Percentiles rank a stretch among this genome's conserved stretches.
phyloP scores from a whole-genome alignment of 192 early-diverging fungal genomes.

The Rhizoclosmatium globosum region DNA sequence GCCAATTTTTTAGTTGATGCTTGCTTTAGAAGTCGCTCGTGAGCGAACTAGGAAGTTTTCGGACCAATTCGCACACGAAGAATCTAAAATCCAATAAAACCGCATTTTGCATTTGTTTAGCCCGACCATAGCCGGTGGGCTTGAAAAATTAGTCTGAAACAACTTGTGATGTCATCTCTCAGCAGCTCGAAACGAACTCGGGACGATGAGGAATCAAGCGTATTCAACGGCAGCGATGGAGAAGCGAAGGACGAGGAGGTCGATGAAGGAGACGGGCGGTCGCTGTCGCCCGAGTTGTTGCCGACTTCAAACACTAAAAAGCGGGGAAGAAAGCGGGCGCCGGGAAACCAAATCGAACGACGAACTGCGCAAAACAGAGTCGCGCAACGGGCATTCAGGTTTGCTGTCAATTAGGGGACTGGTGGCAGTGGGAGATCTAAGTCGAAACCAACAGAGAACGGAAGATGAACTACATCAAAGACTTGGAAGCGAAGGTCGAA shows the following conservation, averaged over 20 bases:
- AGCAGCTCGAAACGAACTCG: too few relatives aligned
- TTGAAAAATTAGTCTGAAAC: too few relatives aligned
- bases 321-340: neutral
- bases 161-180: too few relatives aligned
- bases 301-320: neutral
- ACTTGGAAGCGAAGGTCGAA: slow-evolving; percentile 1
- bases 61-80: neutral
- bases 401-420: neutral
- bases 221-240: neutral
- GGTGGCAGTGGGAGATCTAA: too few relatives aligned
- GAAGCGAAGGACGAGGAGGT: neutral
- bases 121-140: too few relatives aligned
- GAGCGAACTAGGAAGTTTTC: slow-evolving; percentile 1
- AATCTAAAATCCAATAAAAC: neutral
- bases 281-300: neutral
- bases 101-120: too few relatives aligned
- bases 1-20: slow-evolving; percentile 4
- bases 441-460: neutral
- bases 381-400: neutral
- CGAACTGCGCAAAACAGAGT: neutral
- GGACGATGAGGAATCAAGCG: too few relatives aligned
- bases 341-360: neutral
- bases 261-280: too few relatives aligned
- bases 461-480: slow-evolving; percentile 10
- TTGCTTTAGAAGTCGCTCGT: slow-evolving; percentile 17